phyloP scores from a whole-genome alignment of 495 filamentous ascomycete genomes.

The Trypethelium eluteriae region DNA sequence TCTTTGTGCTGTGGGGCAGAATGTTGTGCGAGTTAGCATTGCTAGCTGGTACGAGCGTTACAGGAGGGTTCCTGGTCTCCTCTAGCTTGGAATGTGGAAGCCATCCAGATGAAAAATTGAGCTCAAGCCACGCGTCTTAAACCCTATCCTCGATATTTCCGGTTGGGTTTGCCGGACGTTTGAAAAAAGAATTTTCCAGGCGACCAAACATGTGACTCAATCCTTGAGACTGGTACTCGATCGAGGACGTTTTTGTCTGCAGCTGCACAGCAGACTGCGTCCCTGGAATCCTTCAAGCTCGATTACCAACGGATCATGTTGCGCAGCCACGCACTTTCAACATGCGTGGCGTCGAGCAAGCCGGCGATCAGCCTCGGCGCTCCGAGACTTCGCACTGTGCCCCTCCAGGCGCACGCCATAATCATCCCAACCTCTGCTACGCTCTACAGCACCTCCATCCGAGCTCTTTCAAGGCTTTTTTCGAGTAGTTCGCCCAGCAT shows the following conservation, averaged over 20 bases:
- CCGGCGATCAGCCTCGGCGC: background rate
- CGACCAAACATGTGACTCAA: background rate
- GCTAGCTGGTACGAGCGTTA: too few species aligned
- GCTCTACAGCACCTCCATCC: background rate
- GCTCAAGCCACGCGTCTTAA: background rate
- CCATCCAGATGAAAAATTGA: too few species aligned
- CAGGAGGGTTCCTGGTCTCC: too few species aligned
- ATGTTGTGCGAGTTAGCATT: too few species aligned
- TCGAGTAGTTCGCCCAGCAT: conserved; percentile 51
- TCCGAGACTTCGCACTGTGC: background rate
- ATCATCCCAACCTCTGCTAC: background rate
- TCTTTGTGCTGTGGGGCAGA: too few species aligned
- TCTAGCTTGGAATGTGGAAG: too few species aligned
- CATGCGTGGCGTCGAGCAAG: conserved; percentile 9
- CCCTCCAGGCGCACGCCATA: background rate
- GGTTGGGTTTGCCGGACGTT: background rate
- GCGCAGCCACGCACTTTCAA: conserved; percentile 7
- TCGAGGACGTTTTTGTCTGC: background rate
- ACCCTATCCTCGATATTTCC: background rate
- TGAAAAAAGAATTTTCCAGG: background rate
- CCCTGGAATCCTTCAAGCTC: background rate
- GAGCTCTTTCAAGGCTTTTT: conserved; percentile 34
- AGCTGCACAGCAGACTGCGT: background rate
- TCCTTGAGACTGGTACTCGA: background rate
- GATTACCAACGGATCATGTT: background rate